phyloP scores from a whole-genome alignment of 2,329 filamentous ascomycete species.

The Triangularia setosa region DNA sequence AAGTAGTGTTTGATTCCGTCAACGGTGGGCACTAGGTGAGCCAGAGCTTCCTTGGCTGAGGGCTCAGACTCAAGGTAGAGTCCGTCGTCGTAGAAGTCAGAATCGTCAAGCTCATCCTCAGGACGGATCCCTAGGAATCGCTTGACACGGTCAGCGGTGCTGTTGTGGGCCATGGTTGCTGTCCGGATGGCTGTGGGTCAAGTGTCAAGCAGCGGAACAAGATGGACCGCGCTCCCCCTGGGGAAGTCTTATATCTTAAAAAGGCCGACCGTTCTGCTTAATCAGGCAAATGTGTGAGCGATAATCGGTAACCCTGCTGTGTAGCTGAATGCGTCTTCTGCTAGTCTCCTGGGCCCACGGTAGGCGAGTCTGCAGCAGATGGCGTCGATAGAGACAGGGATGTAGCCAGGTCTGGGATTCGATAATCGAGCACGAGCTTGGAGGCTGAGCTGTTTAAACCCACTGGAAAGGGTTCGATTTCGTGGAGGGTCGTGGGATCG shows the following conservation, averaged over 20 bases:
- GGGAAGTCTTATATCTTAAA: constrained; percentile 4
- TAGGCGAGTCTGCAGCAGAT: constrained; percentile 1
- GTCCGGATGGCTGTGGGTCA: constrained; percentile 1
- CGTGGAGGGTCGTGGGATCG: constrained; percentile 13
- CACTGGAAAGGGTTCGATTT: not conserved
- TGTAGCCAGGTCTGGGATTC: not conserved
- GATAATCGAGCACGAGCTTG: not conserved
- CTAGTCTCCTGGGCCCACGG: not conserved
- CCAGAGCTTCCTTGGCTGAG: constrained; percentile 18
- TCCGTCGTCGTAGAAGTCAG: constrained; percentile 18
- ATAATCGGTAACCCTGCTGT: not conserved
- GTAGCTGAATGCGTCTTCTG: not conserved
- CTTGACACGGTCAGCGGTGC: constrained; percentile 20
- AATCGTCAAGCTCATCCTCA: constrained; percentile 20
- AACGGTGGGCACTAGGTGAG: constrained; percentile 17
- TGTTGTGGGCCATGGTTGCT: constrained; percentile 17
- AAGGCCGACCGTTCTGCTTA: not conserved
- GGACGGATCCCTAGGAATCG: constrained; percentile 25
- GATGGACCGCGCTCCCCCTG: not conserved
- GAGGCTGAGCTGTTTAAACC: not conserved
- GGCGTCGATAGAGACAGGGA: not conserved
- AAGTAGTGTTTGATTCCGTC: constrained; percentile 19
- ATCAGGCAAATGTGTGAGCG: not conserved
- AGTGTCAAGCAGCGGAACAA: constrained; percentile 4
- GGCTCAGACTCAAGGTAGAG: constrained; percentile 25